Conservation (phyloP, 768 basidiomycete species). For the Myochromella boudieri region DNA sequence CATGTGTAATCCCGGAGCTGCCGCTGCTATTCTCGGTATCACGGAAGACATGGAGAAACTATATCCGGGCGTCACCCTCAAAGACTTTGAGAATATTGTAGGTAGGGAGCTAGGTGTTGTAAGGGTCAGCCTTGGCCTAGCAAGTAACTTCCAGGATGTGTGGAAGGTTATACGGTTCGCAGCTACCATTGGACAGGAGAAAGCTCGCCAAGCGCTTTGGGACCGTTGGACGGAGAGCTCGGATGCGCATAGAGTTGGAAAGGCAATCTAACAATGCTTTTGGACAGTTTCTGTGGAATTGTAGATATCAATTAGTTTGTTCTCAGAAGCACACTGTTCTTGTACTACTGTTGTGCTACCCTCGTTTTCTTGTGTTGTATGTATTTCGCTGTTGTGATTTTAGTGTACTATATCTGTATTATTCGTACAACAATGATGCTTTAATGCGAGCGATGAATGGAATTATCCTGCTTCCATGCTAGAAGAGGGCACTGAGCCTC, state of each 20-base stretch:
- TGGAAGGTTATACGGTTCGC: constrained; percentile 57
- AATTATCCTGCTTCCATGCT: no score
- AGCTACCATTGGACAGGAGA: constrained; percentile 40
- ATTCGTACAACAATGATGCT: background rate
- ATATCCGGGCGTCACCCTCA: constrained; percentile 56
- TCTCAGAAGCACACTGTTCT: constrained; percentile 1
- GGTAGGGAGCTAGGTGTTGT: constrained; percentile 75
- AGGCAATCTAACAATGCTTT: constrained; percentile 21
- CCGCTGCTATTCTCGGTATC: constrained; percentile 69
- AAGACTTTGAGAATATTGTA: constrained; percentile 58
- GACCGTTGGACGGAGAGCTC: constrained; percentile 32
- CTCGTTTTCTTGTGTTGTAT: constrained; percentile 14
- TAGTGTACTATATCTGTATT: constrained; percentile 13
- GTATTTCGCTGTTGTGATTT: constrained; percentile 18
- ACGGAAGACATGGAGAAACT: constrained; percentile 63
- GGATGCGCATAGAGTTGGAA: constrained; percentile 12
- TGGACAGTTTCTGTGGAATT: background rate
- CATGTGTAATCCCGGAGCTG: constrained; percentile 87
- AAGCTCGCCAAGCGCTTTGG: constrained; percentile 38
- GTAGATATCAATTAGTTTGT: background rate
- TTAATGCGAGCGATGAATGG: no score
- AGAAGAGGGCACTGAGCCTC: no score
- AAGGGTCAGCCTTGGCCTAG: constrained; percentile 76
- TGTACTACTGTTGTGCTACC: no score
- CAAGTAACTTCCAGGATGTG: constrained; percentile 75